Evolutionary conservation across 202 grass and related monocot species (phyloP), one percentile per base, ranked within the genome.

Genomic region (Digitaria exilis): DNA sequence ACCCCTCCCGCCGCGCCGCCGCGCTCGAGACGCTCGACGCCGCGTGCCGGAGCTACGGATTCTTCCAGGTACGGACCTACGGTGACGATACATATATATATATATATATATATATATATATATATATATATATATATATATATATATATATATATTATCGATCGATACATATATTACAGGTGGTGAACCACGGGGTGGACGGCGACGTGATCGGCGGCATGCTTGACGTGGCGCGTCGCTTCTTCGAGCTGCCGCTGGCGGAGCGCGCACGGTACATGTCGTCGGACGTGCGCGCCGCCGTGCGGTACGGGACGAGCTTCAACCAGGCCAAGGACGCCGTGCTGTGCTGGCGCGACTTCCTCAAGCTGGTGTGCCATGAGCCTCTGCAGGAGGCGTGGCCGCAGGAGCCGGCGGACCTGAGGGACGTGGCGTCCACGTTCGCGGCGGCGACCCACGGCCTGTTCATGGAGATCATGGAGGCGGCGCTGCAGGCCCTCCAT

Each of bases 291-390:
- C 52, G 83, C 6, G 62, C 75, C 0, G 48, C 85, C 1, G 91
- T 98, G 22, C 43, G 93, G 19, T 94, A 92, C 77, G 93, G 93
- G 43, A 98, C 96, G n/a, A 98, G 96, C 85, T 98, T 96, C 93
- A 98, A 98, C 87, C 91, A 94, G 93, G 84, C 76, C 21, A 86
- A 75, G 32, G 96, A 98, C 80, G 55, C 68, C 24, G 93, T 98
- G 12, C 89, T 96, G 18, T 96, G 75, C 70, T 98, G 96, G 96
- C 89, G 93, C 2, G 93, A 98, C 84, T 98, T 98, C 73, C 84
- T 98, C 58, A 96, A 96, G 87, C 87, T 98, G 75, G 88, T 42
- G 55, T 95, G 91, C 87, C 73, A 85, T 14, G 13, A 50, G 2
- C 51, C 21, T 14, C 84, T 89, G 24, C 44, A 82, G 18, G 62